Evolutionary conservation across 768 basidiomycete genomes (phyloP).

Genomic region (Panaeolus papilionaceus): DNA sequence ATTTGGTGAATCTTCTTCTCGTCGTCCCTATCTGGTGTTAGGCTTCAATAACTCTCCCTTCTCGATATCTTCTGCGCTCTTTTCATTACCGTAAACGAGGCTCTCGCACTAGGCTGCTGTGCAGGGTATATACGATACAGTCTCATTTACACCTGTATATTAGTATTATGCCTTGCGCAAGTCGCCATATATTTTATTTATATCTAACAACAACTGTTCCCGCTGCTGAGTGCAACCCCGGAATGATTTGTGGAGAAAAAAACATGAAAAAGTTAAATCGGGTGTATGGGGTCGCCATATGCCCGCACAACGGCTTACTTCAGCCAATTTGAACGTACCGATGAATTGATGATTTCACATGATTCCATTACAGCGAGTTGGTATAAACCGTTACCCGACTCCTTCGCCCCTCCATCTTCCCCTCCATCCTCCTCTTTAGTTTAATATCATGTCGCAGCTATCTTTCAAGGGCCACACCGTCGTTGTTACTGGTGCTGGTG

Average conservation of each 20-base stretch:
- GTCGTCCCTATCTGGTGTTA: conserved; percentile 16
- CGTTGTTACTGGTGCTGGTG: conserved; percentile 94
- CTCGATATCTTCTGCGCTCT: conserved; percentile 25
- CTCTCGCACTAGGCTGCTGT: conserved; percentile 26
- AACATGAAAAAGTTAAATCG: conserved; percentile 13
- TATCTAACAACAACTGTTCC: conserved; percentile 16
- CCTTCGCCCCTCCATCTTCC: conserved; percentile 18
- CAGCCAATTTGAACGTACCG: conserved; percentile 13
- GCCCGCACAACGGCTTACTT: conserved; percentile 7
- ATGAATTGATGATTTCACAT: conserved; percentile 16
- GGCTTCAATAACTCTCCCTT: conserved; percentile 24
- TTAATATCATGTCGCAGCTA: conserved; percentile 9
- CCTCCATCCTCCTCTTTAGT: conserved; percentile 15
- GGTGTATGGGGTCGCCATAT: conserved; percentile 4
- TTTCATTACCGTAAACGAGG: conserved; percentile 18
- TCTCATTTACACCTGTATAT: conserved; percentile 37
- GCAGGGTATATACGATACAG: conserved; percentile 36
- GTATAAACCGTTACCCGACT: conserved; percentile 18
- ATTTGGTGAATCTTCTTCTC: conserved; percentile 5
- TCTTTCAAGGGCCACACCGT: conserved; percentile 88
- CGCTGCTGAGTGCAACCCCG: background rate
- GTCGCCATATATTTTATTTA: conserved; percentile 38
- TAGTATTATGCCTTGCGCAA: conserved; percentile 43
- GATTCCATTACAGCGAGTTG: background rate
- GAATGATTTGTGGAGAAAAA: background rate